Evolutionary conservation across 179 eudicot genomes (phyloP).

Genomic region (Silene vulgaris): DNA sequence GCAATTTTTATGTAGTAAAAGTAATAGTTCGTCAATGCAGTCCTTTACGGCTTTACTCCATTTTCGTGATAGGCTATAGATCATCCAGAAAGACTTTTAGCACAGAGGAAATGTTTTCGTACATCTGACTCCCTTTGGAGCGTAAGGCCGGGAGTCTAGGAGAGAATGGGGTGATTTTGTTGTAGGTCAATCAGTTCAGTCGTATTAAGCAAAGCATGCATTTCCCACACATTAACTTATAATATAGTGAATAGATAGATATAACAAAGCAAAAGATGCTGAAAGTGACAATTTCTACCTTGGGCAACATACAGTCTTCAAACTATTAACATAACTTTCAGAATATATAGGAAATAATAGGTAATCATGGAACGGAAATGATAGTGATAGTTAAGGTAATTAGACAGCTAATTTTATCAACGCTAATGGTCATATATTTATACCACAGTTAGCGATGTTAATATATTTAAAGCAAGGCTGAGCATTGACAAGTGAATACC

Average conservation of each 20-base stretch:
- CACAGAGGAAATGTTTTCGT: background rate
- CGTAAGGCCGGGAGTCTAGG: background rate
- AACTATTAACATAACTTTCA: background rate
- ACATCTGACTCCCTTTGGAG: background rate
- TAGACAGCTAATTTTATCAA: background rate
- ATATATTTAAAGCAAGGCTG: background rate
- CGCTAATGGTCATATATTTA: background rate
- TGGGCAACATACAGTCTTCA: background rate
- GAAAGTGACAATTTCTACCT: background rate
- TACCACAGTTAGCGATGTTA: background rate
- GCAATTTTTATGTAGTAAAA: background rate
- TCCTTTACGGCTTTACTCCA: background rate
- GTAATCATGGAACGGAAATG: background rate
- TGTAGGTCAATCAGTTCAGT: background rate
- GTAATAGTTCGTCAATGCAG: background rate
- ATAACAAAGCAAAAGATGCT: background rate
- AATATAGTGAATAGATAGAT: background rate
- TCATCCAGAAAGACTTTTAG: background rate
- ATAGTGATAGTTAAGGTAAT: background rate
- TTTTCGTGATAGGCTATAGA: background rate
- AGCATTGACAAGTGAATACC: constrained; percentile 36
- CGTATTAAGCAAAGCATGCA: background rate
- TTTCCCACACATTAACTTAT: background rate
- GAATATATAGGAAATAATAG: background rate
- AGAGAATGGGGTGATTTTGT: background rate